Conservation (phyloP, 345 rosid genomes). For the Euphorbia pulcherrima region DNA sequence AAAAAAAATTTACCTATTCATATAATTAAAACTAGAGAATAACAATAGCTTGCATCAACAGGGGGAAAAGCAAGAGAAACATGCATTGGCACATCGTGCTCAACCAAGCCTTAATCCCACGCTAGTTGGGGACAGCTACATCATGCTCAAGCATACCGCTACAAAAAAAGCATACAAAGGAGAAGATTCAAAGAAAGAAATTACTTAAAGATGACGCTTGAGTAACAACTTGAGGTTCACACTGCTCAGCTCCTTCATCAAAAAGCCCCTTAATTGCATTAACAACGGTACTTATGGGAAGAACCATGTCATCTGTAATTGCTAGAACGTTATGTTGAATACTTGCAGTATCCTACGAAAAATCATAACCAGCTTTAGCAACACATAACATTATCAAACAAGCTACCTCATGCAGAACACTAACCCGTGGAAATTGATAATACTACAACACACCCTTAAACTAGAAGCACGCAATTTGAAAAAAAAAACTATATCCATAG, state of each 20-base stretch:
- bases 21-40: neutral
- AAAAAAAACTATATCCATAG: neutral
- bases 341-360: constrained; percentile 28
- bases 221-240: constrained; percentile 48
- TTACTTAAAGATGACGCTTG: constrained; percentile 60
- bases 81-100: neutral
- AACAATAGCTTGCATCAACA: no score
- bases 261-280: constrained; percentile 35
- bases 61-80: neutral
- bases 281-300: constrained; percentile 34
- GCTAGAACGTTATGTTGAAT: constrained; percentile 29
- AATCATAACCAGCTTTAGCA: neutral
- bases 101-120: no score
- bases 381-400: neutral
- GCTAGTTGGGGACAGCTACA: no score
- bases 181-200: neutral
- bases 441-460: neutral
- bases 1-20: neutral
- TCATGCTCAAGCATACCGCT: neutral
- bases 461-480: neutral
- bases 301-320: constrained; percentile 36
- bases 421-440: neutral
- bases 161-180: neutral
- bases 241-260: constrained; percentile 28
- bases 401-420: neutral